These are phyloP conservation scores for Fusarium euwallaceae DNA, from an alignment of 2,329 filamentous ascomycete genomes.

Conservation along the genomic window DNA sequence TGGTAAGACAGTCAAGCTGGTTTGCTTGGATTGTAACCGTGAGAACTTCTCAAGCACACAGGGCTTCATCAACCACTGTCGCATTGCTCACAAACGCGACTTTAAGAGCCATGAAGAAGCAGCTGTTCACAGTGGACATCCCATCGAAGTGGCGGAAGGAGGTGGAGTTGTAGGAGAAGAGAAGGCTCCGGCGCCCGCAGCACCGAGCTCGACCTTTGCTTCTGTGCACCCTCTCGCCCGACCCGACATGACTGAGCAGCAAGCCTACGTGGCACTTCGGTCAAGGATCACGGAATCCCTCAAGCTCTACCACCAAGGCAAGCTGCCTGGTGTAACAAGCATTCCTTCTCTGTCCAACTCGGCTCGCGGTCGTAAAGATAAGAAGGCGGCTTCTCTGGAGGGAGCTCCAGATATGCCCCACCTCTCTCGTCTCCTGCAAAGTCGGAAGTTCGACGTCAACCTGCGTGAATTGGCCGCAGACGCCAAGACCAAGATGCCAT, in stretches of 20 bases:
- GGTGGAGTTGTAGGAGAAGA: constrained; percentile 42
- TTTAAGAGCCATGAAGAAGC: constrained; percentile 98
- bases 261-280: constrained; percentile 64
- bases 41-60: constrained; percentile 97
- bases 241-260: constrained; percentile 64
- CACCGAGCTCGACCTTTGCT: constrained; percentile 27
- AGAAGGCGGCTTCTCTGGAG: constrained; percentile 56
- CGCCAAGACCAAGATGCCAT: constrained; percentile 66
- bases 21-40: constrained; percentile 88
- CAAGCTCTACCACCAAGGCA: constrained; percentile 64
- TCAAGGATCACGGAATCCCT: constrained; percentile 68
- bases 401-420: constrained; percentile 73
- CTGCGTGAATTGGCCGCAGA: constrained; percentile 70
- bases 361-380: constrained; percentile 13
- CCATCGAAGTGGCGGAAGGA: constrained; percentile 68
- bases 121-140: constrained; percentile 86
- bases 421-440: constrained; percentile 74
- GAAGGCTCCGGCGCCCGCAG: constrained; percentile 34
- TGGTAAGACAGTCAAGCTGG: constrained; percentile 87
- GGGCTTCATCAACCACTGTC: constrained; percentile 99
- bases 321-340: constrained; percentile 61
- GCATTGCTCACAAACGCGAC: constrained; percentile 92
- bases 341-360: constrained; percentile 54
- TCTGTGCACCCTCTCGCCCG: constrained; percentile 54
- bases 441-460: constrained; percentile 71